These are phyloP conservation scores for Excoecaria agallocha DNA, from an alignment of 345 rosid genomes.

Conservation along the genomic window DNA sequence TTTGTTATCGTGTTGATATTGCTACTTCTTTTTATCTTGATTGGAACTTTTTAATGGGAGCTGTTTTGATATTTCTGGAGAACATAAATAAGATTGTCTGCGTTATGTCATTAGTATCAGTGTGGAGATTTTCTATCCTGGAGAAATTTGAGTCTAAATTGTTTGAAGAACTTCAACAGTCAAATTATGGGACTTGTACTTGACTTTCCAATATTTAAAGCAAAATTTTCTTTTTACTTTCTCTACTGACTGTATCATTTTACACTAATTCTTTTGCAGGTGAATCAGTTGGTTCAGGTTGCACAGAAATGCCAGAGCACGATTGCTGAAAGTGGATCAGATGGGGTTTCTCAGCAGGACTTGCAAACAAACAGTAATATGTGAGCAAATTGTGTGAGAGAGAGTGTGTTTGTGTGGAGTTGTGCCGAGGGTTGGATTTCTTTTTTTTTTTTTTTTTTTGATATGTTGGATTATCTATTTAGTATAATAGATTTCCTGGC, in stretches of 20 bases:
- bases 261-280: constrained; percentile 42
- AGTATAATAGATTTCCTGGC: background rate
- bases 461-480: background rate
- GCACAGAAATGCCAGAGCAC: constrained; percentile 97
- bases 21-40: too few species aligned
- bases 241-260: background rate
- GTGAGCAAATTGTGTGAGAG: constrained; percentile 52
- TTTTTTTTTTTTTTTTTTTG: constrained; percentile 16
- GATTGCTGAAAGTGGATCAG: constrained; percentile 81
- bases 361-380: constrained; percentile 88
- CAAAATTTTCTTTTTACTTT: background rate
- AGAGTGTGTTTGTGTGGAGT: background rate
- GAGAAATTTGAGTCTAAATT: background rate
- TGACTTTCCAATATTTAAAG: background rate
- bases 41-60: background rate
- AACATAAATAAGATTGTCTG: background rate
- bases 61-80: background rate
- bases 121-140: background rate
- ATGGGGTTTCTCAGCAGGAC: constrained; percentile 86
- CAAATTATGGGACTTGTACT: background rate
- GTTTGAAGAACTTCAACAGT: background rate
- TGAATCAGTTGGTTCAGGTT: constrained; percentile 86
- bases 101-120: background rate
- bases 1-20: background rate
- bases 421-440: too few species aligned